These are phyloP conservation scores for Viscum album DNA, from an alignment of 177 flowering plant species.

Conservation along the genomic window DNA sequence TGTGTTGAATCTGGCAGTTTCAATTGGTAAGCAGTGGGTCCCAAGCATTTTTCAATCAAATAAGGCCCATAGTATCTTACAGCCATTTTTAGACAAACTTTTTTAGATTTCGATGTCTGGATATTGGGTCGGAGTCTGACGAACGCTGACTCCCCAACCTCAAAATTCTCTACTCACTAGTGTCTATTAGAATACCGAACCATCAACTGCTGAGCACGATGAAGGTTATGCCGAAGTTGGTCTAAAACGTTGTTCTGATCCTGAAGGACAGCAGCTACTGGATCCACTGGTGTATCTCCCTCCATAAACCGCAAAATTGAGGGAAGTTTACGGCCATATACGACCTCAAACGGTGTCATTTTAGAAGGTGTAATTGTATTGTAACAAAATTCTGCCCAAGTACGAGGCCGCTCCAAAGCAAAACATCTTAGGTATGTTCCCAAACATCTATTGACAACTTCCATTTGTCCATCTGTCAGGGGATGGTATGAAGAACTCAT, in stretches of 20 bases:
- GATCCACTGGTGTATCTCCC: not conserved
- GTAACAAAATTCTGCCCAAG: not conserved
- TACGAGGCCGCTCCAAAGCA: not conserved
- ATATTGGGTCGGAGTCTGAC: too few species aligned
- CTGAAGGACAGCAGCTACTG: too few species aligned
- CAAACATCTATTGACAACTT: not conserved
- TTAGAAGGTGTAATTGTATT: not conserved
- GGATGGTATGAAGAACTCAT: not conserved
- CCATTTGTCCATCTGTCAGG: not conserved
- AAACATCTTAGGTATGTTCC: not conserved
- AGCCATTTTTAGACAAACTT: too few species aligned
- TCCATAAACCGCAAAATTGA: too few species aligned
- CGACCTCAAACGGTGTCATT: not conserved
- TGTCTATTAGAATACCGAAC: too few species aligned
- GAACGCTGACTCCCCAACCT: too few species aligned
- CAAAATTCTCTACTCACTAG: too few species aligned
- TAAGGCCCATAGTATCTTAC: too few species aligned
- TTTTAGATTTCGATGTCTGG: too few species aligned
- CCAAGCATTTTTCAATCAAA: not conserved
- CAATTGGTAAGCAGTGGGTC: not conserved
- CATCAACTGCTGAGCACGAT: not conserved
- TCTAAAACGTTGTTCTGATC: too few species aligned
- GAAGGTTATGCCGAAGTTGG: too few species aligned
- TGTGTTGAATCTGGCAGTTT: not conserved
- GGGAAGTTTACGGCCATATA: not conserved